Conservation (phyloP, 225 moss, liverwort and hornwort species). For the Physcomitrellopsis africana region DNA sequence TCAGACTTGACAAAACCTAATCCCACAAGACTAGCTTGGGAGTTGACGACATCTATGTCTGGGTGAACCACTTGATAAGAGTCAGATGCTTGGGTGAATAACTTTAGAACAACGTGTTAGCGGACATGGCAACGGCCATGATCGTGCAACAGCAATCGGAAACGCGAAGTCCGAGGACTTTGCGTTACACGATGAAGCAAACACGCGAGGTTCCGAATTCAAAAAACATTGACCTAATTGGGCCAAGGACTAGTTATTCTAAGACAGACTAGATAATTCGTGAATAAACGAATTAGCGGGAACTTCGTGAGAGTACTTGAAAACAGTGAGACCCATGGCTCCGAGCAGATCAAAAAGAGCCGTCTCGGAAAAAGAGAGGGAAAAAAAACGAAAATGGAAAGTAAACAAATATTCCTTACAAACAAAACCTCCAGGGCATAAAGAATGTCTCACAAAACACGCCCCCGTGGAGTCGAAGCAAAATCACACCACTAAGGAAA, state of each 20-base stretch:
- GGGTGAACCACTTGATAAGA: neutral
- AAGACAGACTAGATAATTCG: constrained; percentile 11
- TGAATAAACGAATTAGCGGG: constrained; percentile 13
- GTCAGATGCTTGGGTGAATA: neutral
- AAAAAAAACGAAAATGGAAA: neutral
- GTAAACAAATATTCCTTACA: too few relatives aligned
- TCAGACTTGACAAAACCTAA: constrained; percentile 19
- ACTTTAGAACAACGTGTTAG: neutral
- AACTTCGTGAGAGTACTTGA: neutral
- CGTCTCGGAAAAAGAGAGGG: neutral
- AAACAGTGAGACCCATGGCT: constrained; percentile 11
- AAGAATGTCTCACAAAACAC: neutral
- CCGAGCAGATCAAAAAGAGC: neutral
- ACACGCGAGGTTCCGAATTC: neutral
- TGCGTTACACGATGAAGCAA: neutral
- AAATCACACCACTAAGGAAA: too few relatives aligned
- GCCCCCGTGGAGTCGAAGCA: neutral
- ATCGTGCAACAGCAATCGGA: neutral
- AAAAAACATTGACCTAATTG: constrained; percentile 16
- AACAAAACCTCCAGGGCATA: neutral
- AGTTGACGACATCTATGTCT: neutral
- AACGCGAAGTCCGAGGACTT: neutral
- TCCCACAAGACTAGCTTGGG: constrained; percentile 2
- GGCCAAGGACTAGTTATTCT: neutral
- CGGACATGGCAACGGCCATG: neutral